phyloP scores from a whole-genome alignment of 2,329 filamentous ascomycete species.

The Nannizziopsis arthrosporioides region DNA sequence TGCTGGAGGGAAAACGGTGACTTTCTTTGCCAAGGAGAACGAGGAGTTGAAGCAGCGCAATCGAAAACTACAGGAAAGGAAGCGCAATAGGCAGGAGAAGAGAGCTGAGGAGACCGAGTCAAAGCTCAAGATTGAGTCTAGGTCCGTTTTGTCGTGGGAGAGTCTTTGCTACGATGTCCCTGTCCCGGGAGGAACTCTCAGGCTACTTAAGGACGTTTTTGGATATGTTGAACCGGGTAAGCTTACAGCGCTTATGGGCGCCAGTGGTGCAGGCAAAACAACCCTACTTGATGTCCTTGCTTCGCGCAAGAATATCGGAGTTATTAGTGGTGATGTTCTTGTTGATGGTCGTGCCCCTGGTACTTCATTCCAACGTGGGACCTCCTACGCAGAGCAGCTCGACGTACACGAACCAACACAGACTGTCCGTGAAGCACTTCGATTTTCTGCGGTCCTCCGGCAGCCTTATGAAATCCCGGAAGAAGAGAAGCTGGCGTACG shows the following conservation, averaged over 20 bases:
- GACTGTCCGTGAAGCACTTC: conserved; percentile 77
- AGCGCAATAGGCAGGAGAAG: conserved; percentile 26
- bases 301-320: conserved; percentile 75
- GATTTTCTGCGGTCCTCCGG: conserved; percentile 73
- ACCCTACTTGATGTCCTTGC: conserved; percentile 79
- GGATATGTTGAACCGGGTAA: conserved; percentile 92
- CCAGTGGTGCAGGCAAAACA: conserved; percentile 83
- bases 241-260: conserved; percentile 81
- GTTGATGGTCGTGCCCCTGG: conserved; percentile 64
- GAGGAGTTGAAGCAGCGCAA: conserved; percentile 30
- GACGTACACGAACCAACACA: conserved; percentile 76
- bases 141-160: conserved; percentile 71
- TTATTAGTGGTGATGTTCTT: conserved; percentile 74
- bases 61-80: conserved; percentile 31
- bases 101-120: conserved; percentile 38
- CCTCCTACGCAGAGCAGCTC: conserved; percentile 68
- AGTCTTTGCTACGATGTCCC: conserved; percentile 71
- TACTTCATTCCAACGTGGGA: conserved; percentile 68
- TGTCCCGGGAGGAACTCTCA: conserved; percentile 65
- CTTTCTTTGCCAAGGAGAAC: conserved; percentile 29
- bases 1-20: conserved; percentile 33
- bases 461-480: conserved; percentile 64
- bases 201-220: conserved; percentile 73
- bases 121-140: conserved; percentile 13
- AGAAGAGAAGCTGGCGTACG: conserved; percentile 72